phyloP scores from a whole-genome alignment of 2,329 filamentous ascomycete species.

The Trichoderma sp. region DNA sequence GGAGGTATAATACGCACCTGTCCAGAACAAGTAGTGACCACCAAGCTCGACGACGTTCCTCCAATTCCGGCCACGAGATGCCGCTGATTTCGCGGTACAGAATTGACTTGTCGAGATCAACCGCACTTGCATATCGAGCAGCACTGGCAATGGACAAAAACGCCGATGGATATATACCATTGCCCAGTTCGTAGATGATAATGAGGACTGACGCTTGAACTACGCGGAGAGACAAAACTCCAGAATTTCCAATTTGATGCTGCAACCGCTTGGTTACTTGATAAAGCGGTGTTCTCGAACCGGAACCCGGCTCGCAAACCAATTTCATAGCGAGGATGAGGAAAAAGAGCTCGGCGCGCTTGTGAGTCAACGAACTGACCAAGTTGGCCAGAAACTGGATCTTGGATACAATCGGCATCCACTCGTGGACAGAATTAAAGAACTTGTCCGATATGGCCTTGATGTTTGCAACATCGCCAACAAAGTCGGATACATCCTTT shows the following conservation, averaged over 20 bases:
- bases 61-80: conserved; percentile 11
- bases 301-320: conserved; percentile 2
- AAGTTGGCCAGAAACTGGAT: conserved; percentile 13
- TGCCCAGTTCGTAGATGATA: conserved; percentile 21
- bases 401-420: conserved; percentile 22
- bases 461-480: conserved; percentile 15
- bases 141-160: conserved; percentile 13
- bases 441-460: conserved; percentile 3
- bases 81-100: background rate
- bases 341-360: conserved; percentile 16
- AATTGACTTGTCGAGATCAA: conserved; percentile 18
- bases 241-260: conserved; percentile 12
- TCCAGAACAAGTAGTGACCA: conserved; percentile 22
- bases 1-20: background rate
- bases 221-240: conserved; percentile 4
- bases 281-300: conserved; percentile 9
- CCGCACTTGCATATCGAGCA: conserved; percentile 21
- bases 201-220: conserved; percentile 18
- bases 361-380: conserved; percentile 11
- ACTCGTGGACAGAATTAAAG: conserved; percentile 20
- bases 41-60: conserved; percentile 21
- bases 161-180: conserved; percentile 20
- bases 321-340: conserved; percentile 23
- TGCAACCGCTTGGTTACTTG: conserved; percentile 11
- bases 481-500: conserved; percentile 3